phyloP scores from a whole-genome alignment of 371 early-diverging fungal genomes.

The Entomophthora muscae region DNA sequence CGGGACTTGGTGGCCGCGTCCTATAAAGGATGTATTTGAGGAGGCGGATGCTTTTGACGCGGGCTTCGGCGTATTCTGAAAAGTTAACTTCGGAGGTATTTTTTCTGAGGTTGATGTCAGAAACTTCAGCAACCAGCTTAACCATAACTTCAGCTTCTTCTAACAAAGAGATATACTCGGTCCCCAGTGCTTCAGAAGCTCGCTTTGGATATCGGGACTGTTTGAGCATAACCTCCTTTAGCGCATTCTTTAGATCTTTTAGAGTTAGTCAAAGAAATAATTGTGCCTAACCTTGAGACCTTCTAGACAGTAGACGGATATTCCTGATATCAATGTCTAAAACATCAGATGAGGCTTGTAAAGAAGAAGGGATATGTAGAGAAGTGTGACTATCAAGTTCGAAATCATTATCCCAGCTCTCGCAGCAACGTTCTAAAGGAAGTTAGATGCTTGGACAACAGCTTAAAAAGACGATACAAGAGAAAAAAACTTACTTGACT shows the following conservation, averaged over 20 bases:
- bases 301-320: background rate
- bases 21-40: background rate
- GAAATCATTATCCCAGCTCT: background rate
- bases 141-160: background rate
- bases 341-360: background rate
- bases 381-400: background rate
- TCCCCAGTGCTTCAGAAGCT: background rate
- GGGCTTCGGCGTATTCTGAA: no score
- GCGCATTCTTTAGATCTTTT: background rate
- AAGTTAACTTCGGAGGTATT: no score
- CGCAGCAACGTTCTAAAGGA: background rate
- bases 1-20: background rate
- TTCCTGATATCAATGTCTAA: background rate
- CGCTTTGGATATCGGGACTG: background rate
- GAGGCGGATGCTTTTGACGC: background rate
- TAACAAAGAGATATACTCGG: background rate
- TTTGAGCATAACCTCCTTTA: background rate
- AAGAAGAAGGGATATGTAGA: background rate
- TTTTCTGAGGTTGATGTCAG: no score
- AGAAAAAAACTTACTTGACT: background rate
- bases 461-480: no score
- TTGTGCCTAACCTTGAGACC: background rate
- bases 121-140: no score
- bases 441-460: background rate
- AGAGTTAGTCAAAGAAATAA: background rate